Evolutionary conservation across 768 basidiomycete species (phyloP).

Genomic region (Tricholoma sp.): DNA sequence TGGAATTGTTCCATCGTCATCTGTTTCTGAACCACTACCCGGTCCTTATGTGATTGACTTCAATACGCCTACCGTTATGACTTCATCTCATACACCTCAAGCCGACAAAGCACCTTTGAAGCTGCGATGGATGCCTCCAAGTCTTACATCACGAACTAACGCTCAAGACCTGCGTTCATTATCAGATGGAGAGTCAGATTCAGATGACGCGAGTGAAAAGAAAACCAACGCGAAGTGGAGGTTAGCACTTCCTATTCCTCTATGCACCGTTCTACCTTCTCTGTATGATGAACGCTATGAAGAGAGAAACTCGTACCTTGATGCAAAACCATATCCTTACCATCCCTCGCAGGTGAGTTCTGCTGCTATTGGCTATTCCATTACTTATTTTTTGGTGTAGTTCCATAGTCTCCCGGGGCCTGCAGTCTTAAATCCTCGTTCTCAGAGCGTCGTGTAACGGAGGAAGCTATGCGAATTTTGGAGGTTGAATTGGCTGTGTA

Average conservation of each 20-base stretch:
- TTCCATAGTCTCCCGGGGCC: conserved; percentile 13
- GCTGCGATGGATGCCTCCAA: conserved; percentile 40
- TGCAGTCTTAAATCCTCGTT: neutral
- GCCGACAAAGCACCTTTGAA: conserved; percentile 19
- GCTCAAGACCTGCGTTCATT: conserved; percentile 17
- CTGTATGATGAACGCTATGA: conserved; percentile 17
- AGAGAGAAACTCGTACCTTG: conserved; percentile 28
- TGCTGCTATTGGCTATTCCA: neutral
- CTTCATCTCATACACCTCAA: conserved; percentile 12
- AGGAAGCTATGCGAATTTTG: neutral
- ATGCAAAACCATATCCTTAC: conserved; percentile 23
- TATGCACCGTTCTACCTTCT: conserved; percentile 20
- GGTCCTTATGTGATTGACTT: conserved; percentile 34
- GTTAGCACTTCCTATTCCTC: conserved; percentile 20
- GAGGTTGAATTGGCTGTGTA: neutral
- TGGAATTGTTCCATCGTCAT: conserved; percentile 35
- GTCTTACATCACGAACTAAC: conserved; percentile 25
- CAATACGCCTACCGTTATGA: conserved; percentile 29
- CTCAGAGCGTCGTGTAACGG: neutral
- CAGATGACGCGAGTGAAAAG: conserved; percentile 15
- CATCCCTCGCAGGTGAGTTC: conserved; percentile 25
- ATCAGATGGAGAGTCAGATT: conserved; percentile 20
- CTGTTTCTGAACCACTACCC: conserved; percentile 5
- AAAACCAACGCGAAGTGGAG: conserved; percentile 9
- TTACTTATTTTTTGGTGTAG: neutral